These are phyloP conservation scores for Sordaria brevicollis DNA, from an alignment of 495 filamentous ascomycete genomes.

Conservation along the genomic window DNA sequence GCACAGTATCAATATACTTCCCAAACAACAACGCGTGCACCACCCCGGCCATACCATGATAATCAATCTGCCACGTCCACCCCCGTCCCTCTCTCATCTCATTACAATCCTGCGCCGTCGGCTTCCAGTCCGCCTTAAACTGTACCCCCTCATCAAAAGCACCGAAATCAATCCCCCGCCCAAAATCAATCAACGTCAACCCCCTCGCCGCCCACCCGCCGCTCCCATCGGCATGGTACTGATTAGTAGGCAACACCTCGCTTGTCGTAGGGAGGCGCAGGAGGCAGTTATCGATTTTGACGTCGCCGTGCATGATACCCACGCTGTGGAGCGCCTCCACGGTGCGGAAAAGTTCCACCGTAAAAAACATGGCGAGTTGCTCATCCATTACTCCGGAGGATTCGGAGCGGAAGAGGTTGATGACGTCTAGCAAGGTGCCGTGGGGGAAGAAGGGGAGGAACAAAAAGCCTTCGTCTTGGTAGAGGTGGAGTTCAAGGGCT, in stretches of 20 bases:
- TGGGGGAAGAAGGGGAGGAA: slow-evolving; percentile 81
- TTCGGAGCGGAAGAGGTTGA: slow-evolving; percentile 75
- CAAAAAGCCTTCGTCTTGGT: slow-evolving; percentile 71
- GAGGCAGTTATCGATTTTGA: slow-evolving; percentile 92
- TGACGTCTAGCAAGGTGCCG: slow-evolving; percentile 84
- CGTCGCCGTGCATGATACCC: slow-evolving; percentile 79
- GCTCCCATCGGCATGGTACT: slow-evolving; percentile 59
- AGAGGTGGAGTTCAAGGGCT: slow-evolving; percentile 82
- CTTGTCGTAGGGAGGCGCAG: slow-evolving; percentile 59
- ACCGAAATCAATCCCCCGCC: slow-evolving; percentile 86
- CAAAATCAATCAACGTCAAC: slow-evolving; percentile 84
- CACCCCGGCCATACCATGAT: slow-evolving; percentile 80
- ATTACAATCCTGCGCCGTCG: slow-evolving; percentile 70
- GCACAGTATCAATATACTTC: slow-evolving; percentile 79
- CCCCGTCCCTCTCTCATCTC: slow-evolving; percentile 88
- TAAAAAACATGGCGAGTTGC: slow-evolving; percentile 84
- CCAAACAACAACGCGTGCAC: slow-evolving; percentile 84
- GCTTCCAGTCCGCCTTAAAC: slow-evolving; percentile 94
- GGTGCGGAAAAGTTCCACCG: slow-evolving; percentile 82
- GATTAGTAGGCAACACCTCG: slow-evolving; percentile 26
- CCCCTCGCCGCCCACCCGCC: slow-evolving; percentile 77
- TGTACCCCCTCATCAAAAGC: slow-evolving; percentile 66
- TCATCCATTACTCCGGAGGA: slow-evolving; percentile 71
- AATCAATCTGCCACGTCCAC: slow-evolving; percentile 96
- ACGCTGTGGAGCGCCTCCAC: slow-evolving; percentile 76